These are phyloP conservation scores for Beauveria rudraprayagi DNA, from an alignment of 2,329 filamentous ascomycete genomes.

Conservation along the genomic window DNA sequence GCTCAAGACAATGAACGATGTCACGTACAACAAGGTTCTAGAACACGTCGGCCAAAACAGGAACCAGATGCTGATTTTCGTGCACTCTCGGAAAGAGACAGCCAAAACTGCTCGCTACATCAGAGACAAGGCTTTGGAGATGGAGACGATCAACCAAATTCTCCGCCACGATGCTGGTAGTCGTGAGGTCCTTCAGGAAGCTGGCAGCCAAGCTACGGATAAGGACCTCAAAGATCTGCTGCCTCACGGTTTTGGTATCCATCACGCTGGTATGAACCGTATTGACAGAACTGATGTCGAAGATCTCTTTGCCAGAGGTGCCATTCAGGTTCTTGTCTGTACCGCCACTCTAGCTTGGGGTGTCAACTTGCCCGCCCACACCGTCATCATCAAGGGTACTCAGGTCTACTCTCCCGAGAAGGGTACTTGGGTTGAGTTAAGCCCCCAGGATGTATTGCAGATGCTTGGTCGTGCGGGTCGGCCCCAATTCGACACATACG, in stretches of 20 bases:
- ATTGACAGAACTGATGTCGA: conserved; percentile 93
- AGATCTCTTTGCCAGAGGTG: conserved; percentile 84
- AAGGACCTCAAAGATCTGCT: conserved; percentile 86
- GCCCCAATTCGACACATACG: conserved; percentile 94
- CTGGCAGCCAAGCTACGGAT: conserved; percentile 75
- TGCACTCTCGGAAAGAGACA: conserved; percentile 96
- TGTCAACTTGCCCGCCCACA: conserved; percentile 95
- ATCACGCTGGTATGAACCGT: conserved; percentile 94
- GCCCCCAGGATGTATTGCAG: conserved; percentile 93
- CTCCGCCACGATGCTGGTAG: conserved; percentile 87
- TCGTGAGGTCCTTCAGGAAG: conserved; percentile 78
- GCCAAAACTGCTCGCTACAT: conserved; percentile 96
- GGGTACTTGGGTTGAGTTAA: conserved; percentile 96
- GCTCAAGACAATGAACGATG: conserved; percentile 98
- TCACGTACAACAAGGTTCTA: conserved; percentile 94
- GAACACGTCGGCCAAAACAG: conserved; percentile 89
- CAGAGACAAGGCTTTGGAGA: conserved; percentile 90
- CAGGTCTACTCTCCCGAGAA: conserved; percentile 98
- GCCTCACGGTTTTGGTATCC: conserved; percentile 95
- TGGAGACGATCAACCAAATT: conserved; percentile 95
- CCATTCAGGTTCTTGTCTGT: conserved; percentile 91
- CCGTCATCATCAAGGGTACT: conserved; percentile 97
- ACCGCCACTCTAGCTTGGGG: conserved; percentile 98
- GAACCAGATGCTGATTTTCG: conserved; percentile 98
- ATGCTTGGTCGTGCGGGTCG: conserved; percentile 97